A percentile compares a stretch with the other conserved stretches of the same genome.
Evolutionary conservation across 768 basidiomycete species (phyloP).

Genomic region (Coprinopsis sp.): DNA sequence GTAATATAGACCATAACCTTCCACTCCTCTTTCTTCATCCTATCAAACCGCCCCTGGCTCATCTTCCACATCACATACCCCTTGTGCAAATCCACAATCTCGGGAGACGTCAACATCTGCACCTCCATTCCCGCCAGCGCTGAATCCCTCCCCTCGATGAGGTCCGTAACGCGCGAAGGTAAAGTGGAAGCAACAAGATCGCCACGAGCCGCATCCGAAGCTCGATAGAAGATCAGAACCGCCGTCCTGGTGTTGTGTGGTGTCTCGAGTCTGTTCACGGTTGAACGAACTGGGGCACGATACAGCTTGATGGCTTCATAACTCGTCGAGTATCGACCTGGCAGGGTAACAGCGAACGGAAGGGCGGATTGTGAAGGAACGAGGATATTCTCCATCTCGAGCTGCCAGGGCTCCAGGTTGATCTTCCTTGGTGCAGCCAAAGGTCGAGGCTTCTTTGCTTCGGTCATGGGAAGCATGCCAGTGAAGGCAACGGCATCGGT

Average conservation of each 20-base stretch:
- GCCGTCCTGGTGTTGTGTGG: slow-evolving; percentile 10
- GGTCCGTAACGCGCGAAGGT: not conserved
- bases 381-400: slow-evolving; percentile 14
- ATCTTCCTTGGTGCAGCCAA: slow-evolving; percentile 9
- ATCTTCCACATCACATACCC: slow-evolving; percentile 17
- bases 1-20: slow-evolving; percentile 16
- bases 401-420: slow-evolving; percentile 14
- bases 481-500: slow-evolving; percentile 12
- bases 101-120: slow-evolving; percentile 14
- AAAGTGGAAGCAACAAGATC: not conserved
- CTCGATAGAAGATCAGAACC: slow-evolving; percentile 16
- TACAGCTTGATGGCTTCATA: slow-evolving; percentile 8
- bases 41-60: slow-evolving; percentile 17
- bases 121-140: slow-evolving; percentile 7
- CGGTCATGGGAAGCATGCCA: slow-evolving; percentile 13
- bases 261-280: not conserved
- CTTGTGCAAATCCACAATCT: slow-evolving; percentile 12
- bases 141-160: slow-evolving; percentile 9
- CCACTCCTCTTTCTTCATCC: slow-evolving; percentile 17
- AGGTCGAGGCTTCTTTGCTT: not conserved
- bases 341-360: slow-evolving; percentile 14
- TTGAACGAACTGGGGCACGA: not conserved
- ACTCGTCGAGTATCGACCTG: slow-evolving; percentile 3
- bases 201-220: not conserved
- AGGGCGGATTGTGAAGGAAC: slow-evolving; percentile 9